These are phyloP conservation scores for Exserohilum rostratum DNA, from an alignment of 2,329 filamentous ascomycete genomes.

Conservation along the genomic window DNA sequence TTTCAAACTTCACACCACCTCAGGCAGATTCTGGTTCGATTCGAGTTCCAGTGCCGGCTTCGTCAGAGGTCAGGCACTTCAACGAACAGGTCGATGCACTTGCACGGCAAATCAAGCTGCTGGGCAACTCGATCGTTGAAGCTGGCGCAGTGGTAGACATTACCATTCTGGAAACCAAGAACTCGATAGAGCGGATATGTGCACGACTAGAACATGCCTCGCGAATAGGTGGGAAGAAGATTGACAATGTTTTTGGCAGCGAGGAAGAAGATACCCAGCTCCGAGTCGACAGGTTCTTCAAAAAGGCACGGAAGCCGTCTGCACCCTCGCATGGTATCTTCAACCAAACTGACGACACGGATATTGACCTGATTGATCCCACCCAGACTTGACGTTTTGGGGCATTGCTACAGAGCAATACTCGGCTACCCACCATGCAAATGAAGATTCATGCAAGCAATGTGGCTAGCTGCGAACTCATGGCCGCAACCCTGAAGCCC, in stretches of 20 bases:
- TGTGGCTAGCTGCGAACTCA: not conserved
- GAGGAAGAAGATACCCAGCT: constrained; percentile 59
- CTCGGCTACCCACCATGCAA: not conserved
- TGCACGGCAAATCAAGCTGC: constrained; percentile 53
- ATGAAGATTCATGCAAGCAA: not conserved
- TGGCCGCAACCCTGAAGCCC: not conserved
- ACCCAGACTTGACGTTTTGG: not conserved
- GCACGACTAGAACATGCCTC: constrained; percentile 74
- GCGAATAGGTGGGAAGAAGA: constrained; percentile 62
- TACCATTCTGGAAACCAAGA: constrained; percentile 77
- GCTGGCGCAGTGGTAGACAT: constrained; percentile 62
- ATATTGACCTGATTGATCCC: not conserved
- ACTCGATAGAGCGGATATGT: constrained; percentile 73
- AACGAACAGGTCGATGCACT: constrained; percentile 74
- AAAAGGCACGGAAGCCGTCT: constrained; percentile 6
- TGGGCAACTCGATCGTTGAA: constrained; percentile 70
- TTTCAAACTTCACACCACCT: constrained; percentile 33
- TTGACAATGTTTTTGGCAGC: constrained; percentile 48
- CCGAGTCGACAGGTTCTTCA: constrained; percentile 25
- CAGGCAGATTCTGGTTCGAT: constrained; percentile 25
- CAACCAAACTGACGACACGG: constrained; percentile 14
- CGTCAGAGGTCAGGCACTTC: constrained; percentile 60
- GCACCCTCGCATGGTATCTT: constrained; percentile 17
- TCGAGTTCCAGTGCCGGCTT: constrained; percentile 16
- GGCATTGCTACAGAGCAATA: not conserved